Percentiles rank a stretch among this genome's conserved stretches.
Evolutionary conservation across 257 asterid species (phyloP).

Genomic region (Salvia splendens): DNA sequence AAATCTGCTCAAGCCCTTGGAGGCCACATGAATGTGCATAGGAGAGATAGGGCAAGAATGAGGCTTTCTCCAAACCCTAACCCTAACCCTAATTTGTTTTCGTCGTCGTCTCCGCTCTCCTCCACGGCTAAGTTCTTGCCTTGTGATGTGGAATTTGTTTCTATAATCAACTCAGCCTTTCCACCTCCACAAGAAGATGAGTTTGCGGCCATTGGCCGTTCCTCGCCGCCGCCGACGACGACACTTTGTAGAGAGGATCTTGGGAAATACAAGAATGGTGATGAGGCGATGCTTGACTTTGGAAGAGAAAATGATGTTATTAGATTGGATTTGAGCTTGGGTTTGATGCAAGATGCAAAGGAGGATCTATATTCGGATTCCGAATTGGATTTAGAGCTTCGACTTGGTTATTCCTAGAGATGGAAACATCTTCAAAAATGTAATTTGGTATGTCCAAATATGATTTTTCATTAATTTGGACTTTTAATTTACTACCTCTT

Average conservation of each 20-base stretch:
- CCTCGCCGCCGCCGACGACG: not conserved
- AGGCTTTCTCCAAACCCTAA: conserved; percentile 42
- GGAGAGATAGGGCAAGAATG: conserved; percentile 71
- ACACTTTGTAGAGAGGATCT: conserved; percentile 18
- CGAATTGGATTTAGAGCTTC: conserved; percentile 71
- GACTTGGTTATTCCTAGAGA: conserved; percentile 57
- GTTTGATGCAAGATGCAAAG: conserved; percentile 42
- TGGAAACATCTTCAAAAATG: not conserved
- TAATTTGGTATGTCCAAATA: conserved; percentile 14
- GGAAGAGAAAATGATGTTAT: conserved; percentile 36
- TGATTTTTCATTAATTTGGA: not conserved
- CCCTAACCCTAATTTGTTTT: conserved; percentile 43
- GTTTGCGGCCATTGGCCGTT: not conserved
- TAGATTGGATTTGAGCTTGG: conserved; percentile 51
- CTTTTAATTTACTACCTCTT: not conserved
- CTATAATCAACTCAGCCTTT: conserved; percentile 19
- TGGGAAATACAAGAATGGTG: conserved; percentile 36
- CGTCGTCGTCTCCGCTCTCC: conserved; percentile 13
- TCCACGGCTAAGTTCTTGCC: conserved; percentile 33
- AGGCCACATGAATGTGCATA: conserved; percentile 75
- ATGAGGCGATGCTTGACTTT: conserved; percentile 27
- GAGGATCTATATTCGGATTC: conserved; percentile 62
- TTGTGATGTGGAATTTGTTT: conserved; percentile 12
- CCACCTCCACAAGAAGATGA: conserved; percentile 24
- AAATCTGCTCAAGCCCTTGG: conserved; percentile 83